Evolutionary conservation across 2,329 filamentous ascomycete species (phyloP).

Genomic region (Clathrospora elynae): DNA sequence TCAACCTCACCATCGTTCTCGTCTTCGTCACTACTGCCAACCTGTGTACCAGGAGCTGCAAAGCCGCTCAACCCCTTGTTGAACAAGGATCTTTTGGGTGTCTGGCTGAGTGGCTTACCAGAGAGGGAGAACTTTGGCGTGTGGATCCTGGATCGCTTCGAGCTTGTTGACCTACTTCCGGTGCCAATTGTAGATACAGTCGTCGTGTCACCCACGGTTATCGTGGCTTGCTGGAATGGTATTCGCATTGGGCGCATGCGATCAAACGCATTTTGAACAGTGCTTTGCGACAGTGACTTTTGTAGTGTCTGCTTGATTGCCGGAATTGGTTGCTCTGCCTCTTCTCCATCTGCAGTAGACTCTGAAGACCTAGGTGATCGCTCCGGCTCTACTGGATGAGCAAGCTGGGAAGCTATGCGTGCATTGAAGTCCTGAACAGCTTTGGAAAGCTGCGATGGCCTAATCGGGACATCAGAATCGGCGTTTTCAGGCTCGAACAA

Average conservation of each 20-base stretch:
- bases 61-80: conserved; percentile 58
- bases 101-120: conserved; percentile 36
- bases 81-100: conserved; percentile 45
- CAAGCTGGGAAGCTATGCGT: conserved; percentile 43
- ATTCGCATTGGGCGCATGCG: conserved; percentile 67
- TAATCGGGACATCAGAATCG: conserved; percentile 6
- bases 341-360: conserved; percentile 17
- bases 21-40: conserved; percentile 41
- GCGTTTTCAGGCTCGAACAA: conserved; percentile 31
- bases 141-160: conserved; percentile 54
- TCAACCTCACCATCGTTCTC: conserved; percentile 8
- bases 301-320: conserved; percentile 39
- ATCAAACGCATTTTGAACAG: conserved; percentile 66
- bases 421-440: conserved; percentile 50
- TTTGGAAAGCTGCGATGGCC: conserved; percentile 19
- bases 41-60: conserved; percentile 59
- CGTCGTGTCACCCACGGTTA: conserved; percentile 73
- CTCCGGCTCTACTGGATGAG: conserved; percentile 21
- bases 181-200: conserved; percentile 68
- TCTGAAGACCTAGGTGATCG: conserved; percentile 16
- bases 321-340: conserved; percentile 32
- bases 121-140: conserved; percentile 44
- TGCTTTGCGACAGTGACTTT: conserved; percentile 43
- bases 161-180: conserved; percentile 50
- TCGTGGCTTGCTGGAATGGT: conserved; percentile 69